phyloP scores from a whole-genome alignment of 2,329 filamentous ascomycete species.

The Fusarium sp. region DNA sequence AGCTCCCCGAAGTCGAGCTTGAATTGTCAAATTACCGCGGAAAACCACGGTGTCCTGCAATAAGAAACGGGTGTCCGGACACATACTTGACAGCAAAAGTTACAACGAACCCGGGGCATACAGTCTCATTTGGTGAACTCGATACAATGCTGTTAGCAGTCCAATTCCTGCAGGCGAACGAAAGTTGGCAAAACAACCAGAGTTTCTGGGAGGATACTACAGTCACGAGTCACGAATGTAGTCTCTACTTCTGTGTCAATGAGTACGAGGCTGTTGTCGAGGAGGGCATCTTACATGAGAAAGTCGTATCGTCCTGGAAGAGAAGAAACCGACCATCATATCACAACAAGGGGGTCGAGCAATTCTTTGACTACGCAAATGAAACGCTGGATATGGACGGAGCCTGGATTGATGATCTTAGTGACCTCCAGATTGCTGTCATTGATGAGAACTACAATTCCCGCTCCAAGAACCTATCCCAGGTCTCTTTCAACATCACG shows the following conservation, averaged over 20 bases:
- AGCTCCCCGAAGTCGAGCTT: background rate
- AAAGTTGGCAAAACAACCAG: background rate
- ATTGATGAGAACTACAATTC: background rate
- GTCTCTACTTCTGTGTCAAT: slow-evolving; percentile 20
- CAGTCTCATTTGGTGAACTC: background rate
- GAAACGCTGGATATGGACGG: background rate
- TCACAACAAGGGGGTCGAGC: rapidly evolving
- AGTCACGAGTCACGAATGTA: slow-evolving; percentile 10
- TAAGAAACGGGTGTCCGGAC: background rate
- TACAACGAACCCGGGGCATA: slow-evolving; percentile 18
- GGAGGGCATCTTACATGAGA: slow-evolving; percentile 12
- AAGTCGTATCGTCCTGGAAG: background rate
- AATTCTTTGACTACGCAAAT: slow-evolving; percentile 1
- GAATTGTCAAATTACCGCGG: slow-evolving; percentile 10
- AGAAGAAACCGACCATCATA: background rate
- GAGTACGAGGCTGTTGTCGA: background rate
- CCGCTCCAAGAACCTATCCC: background rate
- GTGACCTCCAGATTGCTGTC: slow-evolving; percentile 16
- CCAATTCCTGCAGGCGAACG: slow-evolving; percentile 5
- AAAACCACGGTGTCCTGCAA: background rate
- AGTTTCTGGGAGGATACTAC: slow-evolving; percentile 11
- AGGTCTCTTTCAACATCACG: slow-evolving; percentile 15
- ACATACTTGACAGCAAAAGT: slow-evolving; percentile 10
- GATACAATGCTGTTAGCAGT: slow-evolving; percentile 14
- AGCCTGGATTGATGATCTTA: background rate